Base-by-base conservation (phyloP, 2,329 filamentous ascomycete genomes). In the Sclerotinia trifoliorum region DNA sequence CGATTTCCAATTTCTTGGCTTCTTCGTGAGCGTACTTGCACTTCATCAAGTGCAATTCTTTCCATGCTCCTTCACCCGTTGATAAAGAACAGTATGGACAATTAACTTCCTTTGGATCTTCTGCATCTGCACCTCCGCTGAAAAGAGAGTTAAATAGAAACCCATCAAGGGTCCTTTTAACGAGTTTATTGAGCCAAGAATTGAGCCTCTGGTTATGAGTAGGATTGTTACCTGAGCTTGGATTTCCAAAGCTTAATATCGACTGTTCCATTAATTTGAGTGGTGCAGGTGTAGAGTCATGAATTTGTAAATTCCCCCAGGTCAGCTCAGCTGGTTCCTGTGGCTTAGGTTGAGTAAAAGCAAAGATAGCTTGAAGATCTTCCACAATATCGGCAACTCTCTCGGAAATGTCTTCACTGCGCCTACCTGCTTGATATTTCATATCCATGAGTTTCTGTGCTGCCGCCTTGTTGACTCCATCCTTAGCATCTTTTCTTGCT, bases 11-110 rank as follows among this genome's bases (percentile, higher is more conserved):
- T 26, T 10, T 65, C 35, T 56, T 42, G 0, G 35, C 39, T 29
- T 70, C 68, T 0, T 51, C n/a, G 6, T 57, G 56, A 1, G 68
- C 68, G 57, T 60, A 68, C n/a, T 57, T n/a, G 29, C 66, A 70
- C 11, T 65, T 29, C 4, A 70, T 29, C 29, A 66, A 5, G 56
- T 70, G 68, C 32, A 68, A 62, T n/a, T 70, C 57, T 15, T 7
- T 49, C 15, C 32, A 64, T 4, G 60, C 57, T 2, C 56, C 64
- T 3, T 67, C 51, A 35, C 51, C 68, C 32, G 52, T 35, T 10
- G 65, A 54, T 21, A 2, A 0, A 21, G 2, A 5, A 39, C 68
- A 69, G 7, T 54, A 29, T 3, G 68, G 32, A 58, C 68, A 69
- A 11, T 66, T 17, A 0, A 2, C 17, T 1, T 46, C 44, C 26